These are phyloP conservation scores for Zygoascus biomembranicola DNA, from an alignment of 805 yeast genomes.

Conservation along the genomic window DNA sequence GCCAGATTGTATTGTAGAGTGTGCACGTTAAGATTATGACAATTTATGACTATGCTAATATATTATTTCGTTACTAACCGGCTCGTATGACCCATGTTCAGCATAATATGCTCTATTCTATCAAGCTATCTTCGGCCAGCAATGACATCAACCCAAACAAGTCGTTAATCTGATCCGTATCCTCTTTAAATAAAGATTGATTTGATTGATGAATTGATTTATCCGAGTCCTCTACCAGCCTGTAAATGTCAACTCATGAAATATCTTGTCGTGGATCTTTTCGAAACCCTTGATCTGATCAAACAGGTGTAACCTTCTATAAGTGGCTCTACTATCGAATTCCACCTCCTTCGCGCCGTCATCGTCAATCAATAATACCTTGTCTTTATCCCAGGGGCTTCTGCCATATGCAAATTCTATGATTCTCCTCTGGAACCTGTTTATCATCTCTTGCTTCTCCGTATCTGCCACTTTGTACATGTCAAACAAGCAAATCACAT, in stretches of 20 bases:
- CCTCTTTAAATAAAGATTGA: too few species aligned
- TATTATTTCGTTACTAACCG: too few species aligned
- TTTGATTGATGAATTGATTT: too few species aligned
- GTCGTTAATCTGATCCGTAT: too few species aligned
- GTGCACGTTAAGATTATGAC: too few species aligned
- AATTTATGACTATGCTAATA: too few species aligned
- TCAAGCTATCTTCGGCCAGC: too few species aligned
- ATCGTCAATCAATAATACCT: slow-evolving; percentile 6
- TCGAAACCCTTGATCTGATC: neutral
- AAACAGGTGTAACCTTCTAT: slow-evolving; percentile 4
- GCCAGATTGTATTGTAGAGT: slow-evolving; percentile 15
- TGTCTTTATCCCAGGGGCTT: slow-evolving; percentile 22
- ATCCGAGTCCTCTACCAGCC: neutral
- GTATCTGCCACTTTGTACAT: slow-evolving; percentile 18
- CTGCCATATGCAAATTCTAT: slow-evolving; percentile 20
- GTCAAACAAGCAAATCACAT: slow-evolving; percentile 24
- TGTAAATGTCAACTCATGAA: neutral
- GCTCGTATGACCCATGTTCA: too few species aligned
- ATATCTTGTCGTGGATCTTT: neutral
- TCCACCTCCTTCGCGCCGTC: neutral
- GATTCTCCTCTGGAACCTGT: slow-evolving; percentile 22
- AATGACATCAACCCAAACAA: too few species aligned
- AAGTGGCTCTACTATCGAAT: neutral
- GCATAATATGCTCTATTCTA: too few species aligned
- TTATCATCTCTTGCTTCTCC: slow-evolving; percentile 11